Evolutionary conservation across 306 rosid genomes (phyloP).

Genomic region (Cicer chorassanicum): DNA sequence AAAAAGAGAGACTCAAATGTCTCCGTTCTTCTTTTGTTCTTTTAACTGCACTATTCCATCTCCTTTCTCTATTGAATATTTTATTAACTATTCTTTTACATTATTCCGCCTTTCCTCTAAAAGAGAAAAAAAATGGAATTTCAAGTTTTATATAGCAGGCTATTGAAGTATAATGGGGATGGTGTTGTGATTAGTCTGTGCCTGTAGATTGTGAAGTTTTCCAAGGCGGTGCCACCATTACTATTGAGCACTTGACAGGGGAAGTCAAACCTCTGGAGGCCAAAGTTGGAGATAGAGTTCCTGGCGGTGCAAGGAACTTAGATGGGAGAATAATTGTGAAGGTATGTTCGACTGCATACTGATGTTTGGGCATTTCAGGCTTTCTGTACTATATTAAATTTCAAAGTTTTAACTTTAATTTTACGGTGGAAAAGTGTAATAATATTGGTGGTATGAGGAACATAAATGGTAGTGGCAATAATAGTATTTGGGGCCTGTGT

Average conservation of each 20-base stretch:
- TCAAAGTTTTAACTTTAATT: conserved; percentile 28
- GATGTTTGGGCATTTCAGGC: conserved; percentile 25
- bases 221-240: conserved; percentile 93
- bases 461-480: conserved; percentile 9
- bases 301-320: conserved; percentile 98
- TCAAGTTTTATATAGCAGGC: conserved; percentile 49
- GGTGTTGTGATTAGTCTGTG: conserved; percentile 97
- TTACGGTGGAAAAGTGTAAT: conserved; percentile 24
- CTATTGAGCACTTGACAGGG: conserved; percentile 95
- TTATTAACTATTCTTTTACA: conserved; percentile 7
- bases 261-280: conserved; percentile 92
- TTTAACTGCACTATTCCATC: conserved; percentile 18
- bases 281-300: conserved; percentile 84
- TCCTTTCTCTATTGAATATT: conserved; percentile 21
- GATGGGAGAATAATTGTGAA: conserved; percentile 94
- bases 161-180: conserved; percentile 64
- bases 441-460: conserved; percentile 34
- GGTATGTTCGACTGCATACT: conserved; percentile 58
- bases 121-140: conserved; percentile 24
- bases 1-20: background rate
- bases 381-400: conserved; percentile 6
- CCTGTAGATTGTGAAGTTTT: conserved; percentile 99
- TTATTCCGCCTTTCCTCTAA: background rate
- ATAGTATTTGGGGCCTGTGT: conserved; percentile 24
- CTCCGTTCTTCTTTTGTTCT: background rate